A percentile compares a stretch with the other conserved stretches of the same genome.
Evolutionary conservation across 352 stramenopile species (phyloP).

Genomic region (Globisporangium sylvaticum): DNA sequence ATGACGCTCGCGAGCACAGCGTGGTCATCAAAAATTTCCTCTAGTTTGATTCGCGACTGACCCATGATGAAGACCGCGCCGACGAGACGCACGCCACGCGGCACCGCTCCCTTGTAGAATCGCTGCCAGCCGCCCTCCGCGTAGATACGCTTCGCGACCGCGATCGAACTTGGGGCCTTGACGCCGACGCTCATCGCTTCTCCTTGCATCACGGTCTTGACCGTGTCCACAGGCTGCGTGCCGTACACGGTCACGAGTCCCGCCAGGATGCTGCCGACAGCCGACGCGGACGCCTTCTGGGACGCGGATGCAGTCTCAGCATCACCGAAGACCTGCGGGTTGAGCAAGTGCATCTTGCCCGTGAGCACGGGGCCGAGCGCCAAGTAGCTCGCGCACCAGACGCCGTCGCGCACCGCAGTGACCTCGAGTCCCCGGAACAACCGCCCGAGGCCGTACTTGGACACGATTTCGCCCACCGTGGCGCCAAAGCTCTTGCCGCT

Average conservation of each 20-base stretch:
- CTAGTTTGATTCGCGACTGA: constrained; percentile 62
- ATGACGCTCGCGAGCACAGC: constrained; percentile 36
- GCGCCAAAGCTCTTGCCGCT: constrained; percentile 58
- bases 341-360: constrained; percentile 47
- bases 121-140: constrained; percentile 37
- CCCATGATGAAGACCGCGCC: constrained; percentile 83
- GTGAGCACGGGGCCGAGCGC: constrained; percentile 73
- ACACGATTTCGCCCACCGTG: constrained; percentile 57
- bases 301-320: constrained; percentile 44
- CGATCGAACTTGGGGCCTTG: constrained; percentile 35
- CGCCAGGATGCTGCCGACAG: constrained; percentile 61
- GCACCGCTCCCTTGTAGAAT: constrained; percentile 73
- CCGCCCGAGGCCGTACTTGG: constrained; percentile 37
- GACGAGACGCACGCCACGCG: constrained; percentile 72
- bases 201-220: constrained; percentile 86
- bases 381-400: constrained; percentile 79
- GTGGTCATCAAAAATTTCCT: constrained; percentile 69
- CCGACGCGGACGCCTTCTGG: constrained; percentile 59
- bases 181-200: constrained; percentile 49
- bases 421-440: constrained; percentile 58
- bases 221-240: constrained; percentile 78
- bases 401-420: constrained; percentile 59
- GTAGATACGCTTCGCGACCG: constrained; percentile 43
- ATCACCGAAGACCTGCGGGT: constrained; percentile 51
- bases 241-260: constrained; percentile 69